Conservation (phyloP, 148 eudicot species). For the Rhododendron molle region DNA sequence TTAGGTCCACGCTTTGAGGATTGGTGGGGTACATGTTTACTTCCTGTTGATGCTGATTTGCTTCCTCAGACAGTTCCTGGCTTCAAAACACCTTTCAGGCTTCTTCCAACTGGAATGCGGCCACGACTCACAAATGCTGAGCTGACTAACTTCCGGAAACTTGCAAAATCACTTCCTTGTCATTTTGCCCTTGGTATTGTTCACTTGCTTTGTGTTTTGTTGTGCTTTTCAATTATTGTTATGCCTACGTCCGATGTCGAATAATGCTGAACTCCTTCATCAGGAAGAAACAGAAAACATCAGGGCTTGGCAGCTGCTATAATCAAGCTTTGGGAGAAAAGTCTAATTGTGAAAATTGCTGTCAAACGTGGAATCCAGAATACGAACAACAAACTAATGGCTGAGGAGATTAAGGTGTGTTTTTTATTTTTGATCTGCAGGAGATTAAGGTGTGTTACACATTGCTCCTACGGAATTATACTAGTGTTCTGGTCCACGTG, state of each 20-base stretch:
- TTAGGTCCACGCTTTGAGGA: conserved; percentile 95
- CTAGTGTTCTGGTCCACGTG: background rate
- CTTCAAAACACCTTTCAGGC: conserved; percentile 81
- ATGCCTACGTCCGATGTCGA: conserved; percentile 11
- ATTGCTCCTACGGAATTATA: background rate
- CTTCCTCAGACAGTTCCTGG: conserved; percentile 83
- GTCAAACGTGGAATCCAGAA: conserved; percentile 98
- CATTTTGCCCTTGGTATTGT: conserved; percentile 95
- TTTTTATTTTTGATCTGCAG: background rate
- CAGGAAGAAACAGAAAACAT: conserved; percentile 97
- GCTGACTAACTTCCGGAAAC: conserved; percentile 73
- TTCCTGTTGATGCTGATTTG: conserved; percentile 94
- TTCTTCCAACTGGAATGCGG: conserved; percentile 89
- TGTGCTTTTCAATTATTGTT: background rate
- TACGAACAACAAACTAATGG: conserved; percentile 89
- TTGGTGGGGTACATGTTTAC: conserved; percentile 98
- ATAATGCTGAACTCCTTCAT: conserved; percentile 13
- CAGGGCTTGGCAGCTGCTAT: conserved; percentile 93
- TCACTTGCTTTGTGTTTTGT: conserved; percentile 5
- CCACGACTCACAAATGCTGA: conserved; percentile 76
- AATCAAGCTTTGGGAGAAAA: conserved; percentile 95
- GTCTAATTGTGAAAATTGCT: conserved; percentile 93
- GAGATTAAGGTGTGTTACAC: conserved; percentile 66
- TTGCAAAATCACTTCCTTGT: conserved; percentile 91
- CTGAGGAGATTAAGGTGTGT: conserved; percentile 83